Conservation (phyloP, 192 early-diverging fungal genomes). For the Coemansia sp. region DNA sequence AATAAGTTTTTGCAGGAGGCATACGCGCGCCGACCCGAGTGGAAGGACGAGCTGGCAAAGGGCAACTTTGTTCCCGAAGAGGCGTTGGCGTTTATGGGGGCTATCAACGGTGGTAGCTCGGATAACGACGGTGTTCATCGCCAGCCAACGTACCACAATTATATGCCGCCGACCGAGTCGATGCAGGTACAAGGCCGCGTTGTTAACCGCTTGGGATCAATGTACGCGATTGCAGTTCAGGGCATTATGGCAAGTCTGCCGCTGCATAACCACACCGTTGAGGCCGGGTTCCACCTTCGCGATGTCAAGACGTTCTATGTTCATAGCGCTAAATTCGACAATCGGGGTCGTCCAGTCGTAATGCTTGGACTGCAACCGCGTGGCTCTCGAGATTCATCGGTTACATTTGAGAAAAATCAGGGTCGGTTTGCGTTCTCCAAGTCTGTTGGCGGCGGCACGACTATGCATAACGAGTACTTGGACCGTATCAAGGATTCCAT, state of each 20-base stretch:
- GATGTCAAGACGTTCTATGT: slow-evolving; percentile 65
- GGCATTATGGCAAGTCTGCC: slow-evolving; percentile 63
- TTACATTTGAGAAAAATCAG: background rate
- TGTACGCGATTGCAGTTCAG: slow-evolving; percentile 63
- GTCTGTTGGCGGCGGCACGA: background rate
- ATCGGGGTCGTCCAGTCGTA: slow-evolving; percentile 40
- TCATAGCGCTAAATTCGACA: slow-evolving; percentile 54
- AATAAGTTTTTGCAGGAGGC: slow-evolving; percentile 59
- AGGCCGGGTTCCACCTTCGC: slow-evolving; percentile 42
- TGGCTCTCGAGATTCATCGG: slow-evolving; percentile 17
- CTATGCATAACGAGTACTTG: slow-evolving; percentile 4
- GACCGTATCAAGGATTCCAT: slow-evolving; percentile 15
- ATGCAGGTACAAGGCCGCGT: slow-evolving; percentile 64
- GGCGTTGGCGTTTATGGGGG: slow-evolving; percentile 44
- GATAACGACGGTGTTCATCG: slow-evolving; percentile 43
- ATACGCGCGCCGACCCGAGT: slow-evolving; percentile 53
- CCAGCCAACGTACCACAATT: slow-evolving; percentile 59
- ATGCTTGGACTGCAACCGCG: slow-evolving; percentile 22
- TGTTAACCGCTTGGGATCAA: slow-evolving; percentile 47
- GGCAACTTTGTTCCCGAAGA: slow-evolving; percentile 35
- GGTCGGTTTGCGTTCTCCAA: slow-evolving; percentile 14
- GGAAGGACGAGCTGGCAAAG: slow-evolving; percentile 55
- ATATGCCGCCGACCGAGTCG: slow-evolving; percentile 36
- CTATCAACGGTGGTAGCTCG: slow-evolving; percentile 27
- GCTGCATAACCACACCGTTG: slow-evolving; percentile 21